Percentiles rank a stretch among this genome's conserved stretches.
These are phyloP conservation scores for Lichina pygmaea DNA, from an alignment of 495 filamentous ascomycete genomes.

Conservation along the genomic window DNA sequence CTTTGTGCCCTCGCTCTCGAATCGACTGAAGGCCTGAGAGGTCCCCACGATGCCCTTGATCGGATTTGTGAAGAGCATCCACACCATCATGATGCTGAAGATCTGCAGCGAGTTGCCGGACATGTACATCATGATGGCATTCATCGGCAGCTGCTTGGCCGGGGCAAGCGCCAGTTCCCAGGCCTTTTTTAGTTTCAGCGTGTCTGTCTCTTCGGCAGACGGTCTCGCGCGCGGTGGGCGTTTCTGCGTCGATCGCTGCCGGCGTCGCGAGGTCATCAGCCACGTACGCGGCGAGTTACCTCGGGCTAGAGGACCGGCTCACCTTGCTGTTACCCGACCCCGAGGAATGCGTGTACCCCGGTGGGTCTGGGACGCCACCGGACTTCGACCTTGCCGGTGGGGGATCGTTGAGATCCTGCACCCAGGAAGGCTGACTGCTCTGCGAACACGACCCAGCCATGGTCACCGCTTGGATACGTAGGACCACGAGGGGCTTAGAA, in stretches of 20 bases:
- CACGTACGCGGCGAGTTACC: not conserved
- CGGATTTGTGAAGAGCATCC: constrained; percentile 94
- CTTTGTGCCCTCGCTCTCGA: constrained; percentile 62
- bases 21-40: constrained; percentile 56
- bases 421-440: constrained; percentile 32
- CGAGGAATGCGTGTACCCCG: constrained; percentile 33
- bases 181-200: constrained; percentile 88
- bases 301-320: not conserved
- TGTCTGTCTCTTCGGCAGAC: constrained; percentile 62
- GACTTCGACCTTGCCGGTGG: constrained; percentile 30
- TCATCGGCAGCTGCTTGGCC: constrained; percentile 90
- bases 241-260: constrained; percentile 5
- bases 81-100: constrained; percentile 99
- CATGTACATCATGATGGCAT: constrained; percentile 99
- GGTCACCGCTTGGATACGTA: too few species aligned
- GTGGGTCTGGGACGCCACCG: constrained; percentile 51
- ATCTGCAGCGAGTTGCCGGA: constrained; percentile 96
- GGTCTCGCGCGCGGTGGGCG: constrained; percentile 20
- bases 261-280: not conserved
- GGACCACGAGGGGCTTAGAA: too few species aligned
- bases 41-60: constrained; percentile 59
- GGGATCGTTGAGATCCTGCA: constrained; percentile 41
- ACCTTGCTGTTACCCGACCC: not conserved
- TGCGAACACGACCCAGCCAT: too few species aligned
- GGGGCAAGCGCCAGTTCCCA: constrained; percentile 95